Base-by-base conservation (phyloP, 805 yeast species). In the Grigorovia humatica region DNA sequence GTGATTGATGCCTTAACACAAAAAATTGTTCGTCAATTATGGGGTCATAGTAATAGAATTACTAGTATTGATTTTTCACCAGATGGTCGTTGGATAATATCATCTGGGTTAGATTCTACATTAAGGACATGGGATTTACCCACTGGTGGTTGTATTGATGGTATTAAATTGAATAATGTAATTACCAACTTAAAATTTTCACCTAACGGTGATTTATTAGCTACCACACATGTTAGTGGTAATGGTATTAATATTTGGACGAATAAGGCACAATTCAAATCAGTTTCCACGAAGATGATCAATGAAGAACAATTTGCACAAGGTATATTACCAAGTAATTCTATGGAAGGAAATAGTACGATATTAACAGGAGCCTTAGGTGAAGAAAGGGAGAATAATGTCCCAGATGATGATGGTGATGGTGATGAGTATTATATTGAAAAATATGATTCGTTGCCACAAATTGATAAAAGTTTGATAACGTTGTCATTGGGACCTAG, bases 41-140 rank as follows among this genome's bases (percentile, higher is more conserved):
- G 81, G 72, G 99, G 99, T 4, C 99, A 93, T 64, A 76, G 84
- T 12, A 89, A 90, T 67, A 77, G 96, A 61, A 82, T 93, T 57
- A 89, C 97, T 0, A 77, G 87, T 0, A 68, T 91, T 65, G 97
- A 88, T 65, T 91, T 93, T 63, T 83, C 95, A 3, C 95, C 96
- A 4, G 91, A 90, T 66, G 98, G 97, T 40, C 81, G 97, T 66
- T 93, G 98, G 97, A 71, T 93, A 40, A 82, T 93, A 9, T 81
- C 93, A 23, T 82, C 87, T 1, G 77, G 89, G 0, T 73, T 89
- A 54, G 99, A 93, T 65, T 76, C 87, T 1, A 89, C 98, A 0
- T 74, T 93, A 48, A 79, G 99, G 62, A 88, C 96, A 0, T 93
- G 98, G 98, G 98, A 93, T 67, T 77, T 93, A 54, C 98, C 98